Conservation (phyloP, 2,329 filamentous ascomycete species). For the Ophiostoma sp. region DNA sequence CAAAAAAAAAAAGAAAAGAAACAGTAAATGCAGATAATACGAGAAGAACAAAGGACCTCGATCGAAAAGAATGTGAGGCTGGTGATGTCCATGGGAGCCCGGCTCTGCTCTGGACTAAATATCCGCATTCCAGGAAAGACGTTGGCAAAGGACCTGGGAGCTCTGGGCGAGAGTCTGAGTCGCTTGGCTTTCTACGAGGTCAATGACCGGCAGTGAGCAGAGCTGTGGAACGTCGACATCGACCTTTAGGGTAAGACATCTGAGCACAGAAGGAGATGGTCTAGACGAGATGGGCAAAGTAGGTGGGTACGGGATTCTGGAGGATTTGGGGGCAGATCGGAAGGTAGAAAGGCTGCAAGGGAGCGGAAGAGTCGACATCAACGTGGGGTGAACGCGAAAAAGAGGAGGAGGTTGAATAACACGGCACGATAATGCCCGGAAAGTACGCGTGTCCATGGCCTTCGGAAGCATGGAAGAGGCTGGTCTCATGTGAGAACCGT, state of each 20-base stretch:
- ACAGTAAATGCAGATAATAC: not conserved
- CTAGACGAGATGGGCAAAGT: not conserved
- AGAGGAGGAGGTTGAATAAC: not conserved
- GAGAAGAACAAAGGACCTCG: not conserved
- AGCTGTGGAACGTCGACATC: not conserved
- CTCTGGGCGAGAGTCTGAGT: not conserved
- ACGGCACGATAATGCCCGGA: not conserved
- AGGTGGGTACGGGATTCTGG: not conserved
- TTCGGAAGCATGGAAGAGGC: not conserved
- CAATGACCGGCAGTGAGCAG: not conserved
- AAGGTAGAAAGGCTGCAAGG: not conserved
- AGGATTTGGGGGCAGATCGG: not conserved
- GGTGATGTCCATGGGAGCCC: not conserved
- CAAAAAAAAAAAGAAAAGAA: not conserved
- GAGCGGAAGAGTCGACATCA: not conserved
- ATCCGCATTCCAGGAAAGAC: not conserved
- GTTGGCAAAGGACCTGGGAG: not conserved
- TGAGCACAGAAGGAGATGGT: not conserved
- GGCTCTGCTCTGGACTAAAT: not conserved
- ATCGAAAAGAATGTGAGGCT: not conserved
- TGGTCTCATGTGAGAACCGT: not conserved
- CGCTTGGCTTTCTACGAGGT: not conserved
- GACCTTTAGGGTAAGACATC: not conserved
- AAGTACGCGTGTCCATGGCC: not conserved
- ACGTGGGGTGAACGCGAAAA: not conserved